Conservation (phyloP, 768 basidiomycete species). For the Leccinum olivaceopallidum region DNA sequence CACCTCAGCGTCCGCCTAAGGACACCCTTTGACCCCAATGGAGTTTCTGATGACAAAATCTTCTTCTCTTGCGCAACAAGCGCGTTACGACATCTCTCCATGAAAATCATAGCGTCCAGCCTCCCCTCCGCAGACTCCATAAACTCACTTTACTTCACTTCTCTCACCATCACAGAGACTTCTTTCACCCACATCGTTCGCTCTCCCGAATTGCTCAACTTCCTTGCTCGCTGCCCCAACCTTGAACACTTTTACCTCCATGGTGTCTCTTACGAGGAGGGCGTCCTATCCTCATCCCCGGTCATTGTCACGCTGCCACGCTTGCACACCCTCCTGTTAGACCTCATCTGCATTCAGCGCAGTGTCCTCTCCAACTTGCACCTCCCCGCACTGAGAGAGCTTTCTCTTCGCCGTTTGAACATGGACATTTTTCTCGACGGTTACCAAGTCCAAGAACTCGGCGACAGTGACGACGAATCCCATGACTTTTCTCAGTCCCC, state of each 20-base stretch:
- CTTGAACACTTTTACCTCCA: slow-evolving; percentile 59
- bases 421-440: slow-evolving; percentile 46
- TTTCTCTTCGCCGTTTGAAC: slow-evolving; percentile 68
- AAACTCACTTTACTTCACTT: slow-evolving; percentile 53
- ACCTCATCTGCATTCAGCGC: slow-evolving; percentile 62
- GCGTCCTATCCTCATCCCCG: slow-evolving; percentile 27
- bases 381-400: slow-evolving; percentile 56
- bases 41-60: slow-evolving; percentile 22
- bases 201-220: slow-evolving; percentile 53
- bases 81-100: slow-evolving; percentile 40
- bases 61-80: slow-evolving; percentile 35
- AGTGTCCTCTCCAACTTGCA: slow-evolving; percentile 64
- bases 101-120: slow-evolving; percentile 51
- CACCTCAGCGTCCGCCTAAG: slow-evolving; percentile 29
- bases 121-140: slow-evolving; percentile 49
- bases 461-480: slow-evolving; percentile 76
- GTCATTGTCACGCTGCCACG: slow-evolving; percentile 55
- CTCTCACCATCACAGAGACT: slow-evolving; percentile 57
- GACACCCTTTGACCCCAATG: slow-evolving; percentile 23
- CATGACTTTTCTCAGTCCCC: slow-evolving; percentile 75
- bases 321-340: slow-evolving; percentile 57
- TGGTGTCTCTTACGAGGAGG: slow-evolving; percentile 52
- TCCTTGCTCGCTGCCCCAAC: slow-evolving; percentile 60
- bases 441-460: slow-evolving; percentile 47
- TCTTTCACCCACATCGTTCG: slow-evolving; percentile 39